These are phyloP conservation scores for Russula olivacea DNA, from an alignment of 768 basidiomycete species.

Conservation along the genomic window DNA sequence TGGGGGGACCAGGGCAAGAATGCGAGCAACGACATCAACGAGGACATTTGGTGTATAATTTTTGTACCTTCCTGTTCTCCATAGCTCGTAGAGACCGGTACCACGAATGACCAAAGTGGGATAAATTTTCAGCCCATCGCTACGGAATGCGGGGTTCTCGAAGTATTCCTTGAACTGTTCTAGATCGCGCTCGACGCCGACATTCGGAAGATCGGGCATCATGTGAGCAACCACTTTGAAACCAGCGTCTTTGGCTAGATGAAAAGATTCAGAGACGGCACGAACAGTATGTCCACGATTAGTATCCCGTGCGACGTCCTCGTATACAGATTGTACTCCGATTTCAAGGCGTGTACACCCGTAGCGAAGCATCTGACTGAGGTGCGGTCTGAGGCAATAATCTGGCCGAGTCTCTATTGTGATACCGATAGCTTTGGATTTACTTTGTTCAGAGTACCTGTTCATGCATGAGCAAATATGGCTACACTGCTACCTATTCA, in stretches of 20 bases:
- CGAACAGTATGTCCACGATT: constrained; percentile 99
- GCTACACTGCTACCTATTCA: neutral
- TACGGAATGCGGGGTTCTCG: constrained; percentile 95
- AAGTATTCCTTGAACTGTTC: constrained; percentile 99
- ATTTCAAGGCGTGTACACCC: constrained; percentile 98
- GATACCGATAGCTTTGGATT: constrained; percentile 97
- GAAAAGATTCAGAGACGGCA: constrained; percentile 94
- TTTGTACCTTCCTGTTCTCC: constrained; percentile 96
- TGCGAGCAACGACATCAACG: constrained; percentile 94
- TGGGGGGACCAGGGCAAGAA: constrained; percentile 93
- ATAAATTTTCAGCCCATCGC: constrained; percentile 97
- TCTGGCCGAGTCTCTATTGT: constrained; percentile 98
- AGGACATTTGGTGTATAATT: constrained; percentile 99
- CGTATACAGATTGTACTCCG: constrained; percentile 98
- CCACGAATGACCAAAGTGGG: constrained; percentile 97
- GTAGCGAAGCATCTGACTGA: constrained; percentile 98
- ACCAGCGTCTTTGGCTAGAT: constrained; percentile 96
- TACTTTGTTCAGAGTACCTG: constrained; percentile 93
- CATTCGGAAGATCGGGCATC: constrained; percentile 99
- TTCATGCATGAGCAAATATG: neutral
- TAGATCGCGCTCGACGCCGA: constrained; percentile 93
- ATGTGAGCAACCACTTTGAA: constrained; percentile 99
- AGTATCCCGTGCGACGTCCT: constrained; percentile 97
- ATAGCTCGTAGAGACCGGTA: constrained; percentile 91
- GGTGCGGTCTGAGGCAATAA: constrained; percentile 94